Evolutionary conservation across 2,329 filamentous ascomycete genomes (phyloP), one percentile per base, ranked within the genome.

Genomic region (Aspergillus sp.): DNA sequence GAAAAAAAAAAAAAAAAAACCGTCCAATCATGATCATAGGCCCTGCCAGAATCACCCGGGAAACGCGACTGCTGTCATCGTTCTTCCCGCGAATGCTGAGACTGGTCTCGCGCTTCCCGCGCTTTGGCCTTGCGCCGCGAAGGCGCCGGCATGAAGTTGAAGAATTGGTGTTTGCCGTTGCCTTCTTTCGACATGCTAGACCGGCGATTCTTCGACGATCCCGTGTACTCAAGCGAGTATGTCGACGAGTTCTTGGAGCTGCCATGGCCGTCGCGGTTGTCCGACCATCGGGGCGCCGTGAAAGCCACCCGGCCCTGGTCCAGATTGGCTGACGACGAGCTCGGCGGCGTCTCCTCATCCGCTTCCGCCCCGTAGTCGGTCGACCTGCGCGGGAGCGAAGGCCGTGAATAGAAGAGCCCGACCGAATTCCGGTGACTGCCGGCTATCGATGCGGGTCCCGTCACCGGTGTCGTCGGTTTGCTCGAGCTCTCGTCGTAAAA

Each of bases 181-280:
- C 52, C 46, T 33, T 63, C 61, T 32, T 56, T 57, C 27, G 51
- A 58, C 25, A 60, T 53, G 33, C 53, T 64, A 32, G 55, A 53
- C 40, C 58, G 20, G 24, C 30, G 30, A 14, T 20, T 48, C 35
- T 55, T 58, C 17, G 47, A 51, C 33, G 37, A 42, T 11, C 64
- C 60, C 2, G 53, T 42, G 24, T 57, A 57, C 24, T 67, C 63
- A 22, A 64, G 48, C 4, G 61, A 63, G 35, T 66, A 63, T 0
- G 60, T 64, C 5, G 64, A 68, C 2, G 63, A 66, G 35, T 67
- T 66, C 16, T 65, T 64, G 7, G 63, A 65, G 42, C 58, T 63
- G 15, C 57, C 50, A n/a, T 58, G 60, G 43, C 60, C 60, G 22
- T 63, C 58, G 11, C 58, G 57, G 17, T 57, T 39, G 15, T 64